Conservation (phyloP, 768 basidiomycete genomes). For the Baorangia bicolor region DNA sequence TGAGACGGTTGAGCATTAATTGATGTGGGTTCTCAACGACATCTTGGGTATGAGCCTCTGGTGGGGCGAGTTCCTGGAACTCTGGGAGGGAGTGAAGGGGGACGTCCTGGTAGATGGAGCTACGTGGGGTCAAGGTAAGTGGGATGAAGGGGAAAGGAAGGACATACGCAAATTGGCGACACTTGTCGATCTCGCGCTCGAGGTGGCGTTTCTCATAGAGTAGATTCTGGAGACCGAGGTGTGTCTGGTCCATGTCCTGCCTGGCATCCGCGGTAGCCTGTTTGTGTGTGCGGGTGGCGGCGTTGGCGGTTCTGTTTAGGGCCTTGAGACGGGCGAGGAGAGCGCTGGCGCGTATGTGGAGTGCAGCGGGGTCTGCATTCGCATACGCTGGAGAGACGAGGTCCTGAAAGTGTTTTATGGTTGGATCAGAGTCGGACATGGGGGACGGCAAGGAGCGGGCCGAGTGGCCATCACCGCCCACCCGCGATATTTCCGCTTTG, state of each 20-base stretch:
- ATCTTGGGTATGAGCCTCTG: slow-evolving; percentile 58
- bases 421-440: slow-evolving; percentile 41
- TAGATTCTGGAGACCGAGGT: slow-evolving; percentile 82
- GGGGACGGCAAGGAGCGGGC: slow-evolving; percentile 10
- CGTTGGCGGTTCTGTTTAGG: slow-evolving; percentile 72
- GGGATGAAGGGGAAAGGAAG: neutral
- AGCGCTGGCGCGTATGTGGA: slow-evolving; percentile 68
- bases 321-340: slow-evolving; percentile 80
- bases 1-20: slow-evolving; percentile 83
- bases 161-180: slow-evolving; percentile 82
- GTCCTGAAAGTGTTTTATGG: slow-evolving; percentile 62
- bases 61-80: slow-evolving; percentile 67
- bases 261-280: slow-evolving; percentile 71
- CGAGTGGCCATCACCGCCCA: neutral
- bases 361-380: slow-evolving; percentile 36
- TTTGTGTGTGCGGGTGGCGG: slow-evolving; percentile 68
- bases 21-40: slow-evolving; percentile 72
- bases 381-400: slow-evolving; percentile 57
- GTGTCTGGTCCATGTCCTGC: slow-evolving; percentile 87
- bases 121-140: slow-evolving; percentile 29
- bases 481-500: neutral
- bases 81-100: slow-evolving; percentile 70
- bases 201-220: slow-evolving; percentile 88
- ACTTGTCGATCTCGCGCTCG: slow-evolving; percentile 90
- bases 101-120: slow-evolving; percentile 87